Base-by-base conservation (phyloP, 2,329 filamentous ascomycete genomes). In the Paraconiothyrium brasiliense region DNA sequence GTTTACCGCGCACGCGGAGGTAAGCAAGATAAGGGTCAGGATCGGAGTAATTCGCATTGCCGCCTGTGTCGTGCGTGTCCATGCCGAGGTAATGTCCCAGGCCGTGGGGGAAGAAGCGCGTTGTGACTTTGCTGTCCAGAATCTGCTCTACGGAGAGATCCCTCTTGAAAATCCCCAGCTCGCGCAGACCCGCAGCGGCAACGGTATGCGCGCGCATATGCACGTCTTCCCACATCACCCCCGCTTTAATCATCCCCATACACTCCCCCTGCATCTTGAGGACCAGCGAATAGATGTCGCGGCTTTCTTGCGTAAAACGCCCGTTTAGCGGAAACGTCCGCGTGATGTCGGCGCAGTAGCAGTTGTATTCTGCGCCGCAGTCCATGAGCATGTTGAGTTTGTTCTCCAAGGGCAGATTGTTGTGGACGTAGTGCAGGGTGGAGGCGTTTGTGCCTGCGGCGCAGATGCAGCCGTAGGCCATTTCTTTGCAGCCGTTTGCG, bases 401-500 rank as follows among this genome's bases (percentile, higher is more conserved):
- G 47, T 87, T 88, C 0, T 65, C 60, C 43, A 76, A 74, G 3
- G 72, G 64, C 13, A 68, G 65, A 46, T 75, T 70, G 44, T 78
- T 78, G 46, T 90, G 87, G 27, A 93, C 87, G 71, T 97, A 97
- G 80, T 97, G 94, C 39, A 97, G 85, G 1, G 92, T 95, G 5
- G 93, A 92, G 0, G 91, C 94, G 16, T 92, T 90, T 4, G 88
- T 85, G 11, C 94, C 94, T 39, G 87, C 87, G 0, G 93, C 94
- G 20, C 95, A 89, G 71, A 98, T 97, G 62, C 90, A 90, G 67
- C 91, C 87, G 79, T 98, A 98, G 1, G 94, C 90, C 83, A 96
- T 93, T 70, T 95, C 89, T 74, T 89, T 90, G 55, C 91, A 90
- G 27, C 91, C 92, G 63, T 90, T 85, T 54, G 89, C 86, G 62